A percentile compares a stretch with the other conserved stretches of the same genome.
These are phyloP conservation scores for Clarkia xantiana DNA, from an alignment of 345 rosid genomes.

Conservation along the genomic window DNA sequence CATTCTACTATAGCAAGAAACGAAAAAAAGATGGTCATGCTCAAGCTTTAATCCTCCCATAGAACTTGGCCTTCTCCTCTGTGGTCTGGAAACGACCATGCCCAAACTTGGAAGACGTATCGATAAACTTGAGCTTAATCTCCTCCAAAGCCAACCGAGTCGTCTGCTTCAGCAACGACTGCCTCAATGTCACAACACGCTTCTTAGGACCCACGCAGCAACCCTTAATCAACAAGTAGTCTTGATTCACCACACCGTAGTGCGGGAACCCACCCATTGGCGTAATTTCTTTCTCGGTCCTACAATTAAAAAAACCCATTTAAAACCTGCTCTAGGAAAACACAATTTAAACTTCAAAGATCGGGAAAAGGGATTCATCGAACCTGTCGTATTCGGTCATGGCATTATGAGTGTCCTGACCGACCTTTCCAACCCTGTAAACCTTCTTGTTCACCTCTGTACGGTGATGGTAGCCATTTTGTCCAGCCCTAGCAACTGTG, in stretches of 20 bases:
- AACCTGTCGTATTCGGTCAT: slow-evolving; percentile 79
- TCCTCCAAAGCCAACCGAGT: slow-evolving; percentile 63
- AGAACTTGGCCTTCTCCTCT: slow-evolving; percentile 62
- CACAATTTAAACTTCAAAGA: not conserved
- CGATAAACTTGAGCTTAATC: slow-evolving; percentile 66
- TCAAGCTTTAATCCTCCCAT: slow-evolving; percentile 51
- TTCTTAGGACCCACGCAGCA: slow-evolving; percentile 82
- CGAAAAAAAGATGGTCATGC: too few species aligned
- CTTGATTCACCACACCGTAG: slow-evolving; percentile 73
- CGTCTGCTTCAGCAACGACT: slow-evolving; percentile 55
- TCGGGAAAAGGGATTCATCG: not conserved
- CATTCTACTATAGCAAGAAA: too few species aligned
- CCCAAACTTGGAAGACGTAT: slow-evolving; percentile 51
- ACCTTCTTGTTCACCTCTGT: slow-evolving; percentile 89
- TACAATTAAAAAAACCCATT: slow-evolving; percentile 3
- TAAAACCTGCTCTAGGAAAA: not conserved
- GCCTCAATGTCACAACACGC: slow-evolving; percentile 81
- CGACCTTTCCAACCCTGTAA: slow-evolving; percentile 65
- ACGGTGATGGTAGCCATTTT: slow-evolving; percentile 87
- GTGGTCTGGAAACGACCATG: slow-evolving; percentile 78
- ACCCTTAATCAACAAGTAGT: slow-evolving; percentile 77
- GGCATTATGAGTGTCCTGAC: slow-evolving; percentile 63
- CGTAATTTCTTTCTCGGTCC: slow-evolving; percentile 82
- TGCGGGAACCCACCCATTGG: slow-evolving; percentile 93
- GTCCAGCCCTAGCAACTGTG: slow-evolving; percentile 95